A percentile compares a stretch with the other conserved stretches of the same genome.
These are phyloP conservation scores for Polytrichum formosum DNA, from an alignment of 225 moss, liverwort and hornwort genomes.

Conservation along the genomic window DNA sequence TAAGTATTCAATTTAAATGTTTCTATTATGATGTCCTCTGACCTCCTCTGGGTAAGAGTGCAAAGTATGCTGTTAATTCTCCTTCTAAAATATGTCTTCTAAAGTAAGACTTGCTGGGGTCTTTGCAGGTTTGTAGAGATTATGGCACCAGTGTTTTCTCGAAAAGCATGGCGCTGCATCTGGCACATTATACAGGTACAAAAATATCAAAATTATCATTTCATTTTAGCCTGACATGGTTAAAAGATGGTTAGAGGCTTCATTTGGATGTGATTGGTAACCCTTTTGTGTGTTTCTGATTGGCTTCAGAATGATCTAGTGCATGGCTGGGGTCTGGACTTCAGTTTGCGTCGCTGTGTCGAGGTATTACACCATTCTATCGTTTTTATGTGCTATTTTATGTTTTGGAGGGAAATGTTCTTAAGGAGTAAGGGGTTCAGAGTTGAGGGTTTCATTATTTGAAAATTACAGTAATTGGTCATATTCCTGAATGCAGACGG, in stretches of 20 bases:
- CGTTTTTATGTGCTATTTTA: too few species aligned
- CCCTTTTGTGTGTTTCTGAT: neutral
- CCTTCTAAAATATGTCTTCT: too few species aligned
- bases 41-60: too few species aligned
- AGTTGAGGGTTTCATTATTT: neutral
- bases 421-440: too few species aligned
- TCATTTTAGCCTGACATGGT: too few species aligned
- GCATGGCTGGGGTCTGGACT: slow-evolving; percentile 99
- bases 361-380: slow-evolving; percentile 42
- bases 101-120: too few species aligned
- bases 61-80: too few species aligned
- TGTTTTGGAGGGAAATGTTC: too few species aligned
- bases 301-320: slow-evolving; percentile 91
- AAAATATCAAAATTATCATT: neutral
- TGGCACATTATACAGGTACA: slow-evolving; percentile 96
- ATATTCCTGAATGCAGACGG: slow-evolving; percentile 59
- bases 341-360: slow-evolving; percentile 94
- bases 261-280: too few species aligned
- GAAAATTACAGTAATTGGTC: neutral
- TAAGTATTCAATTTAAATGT: too few species aligned
- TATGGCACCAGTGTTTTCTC: slow-evolving; percentile 99
- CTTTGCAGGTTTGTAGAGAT: slow-evolving; percentile 92
- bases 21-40: too few species aligned
- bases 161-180: slow-evolving; percentile 94
- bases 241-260: too few species aligned